These are phyloP conservation scores for Talaromyces piceae DNA, from an alignment of 2,329 filamentous ascomycete genomes.

Conservation along the genomic window DNA sequence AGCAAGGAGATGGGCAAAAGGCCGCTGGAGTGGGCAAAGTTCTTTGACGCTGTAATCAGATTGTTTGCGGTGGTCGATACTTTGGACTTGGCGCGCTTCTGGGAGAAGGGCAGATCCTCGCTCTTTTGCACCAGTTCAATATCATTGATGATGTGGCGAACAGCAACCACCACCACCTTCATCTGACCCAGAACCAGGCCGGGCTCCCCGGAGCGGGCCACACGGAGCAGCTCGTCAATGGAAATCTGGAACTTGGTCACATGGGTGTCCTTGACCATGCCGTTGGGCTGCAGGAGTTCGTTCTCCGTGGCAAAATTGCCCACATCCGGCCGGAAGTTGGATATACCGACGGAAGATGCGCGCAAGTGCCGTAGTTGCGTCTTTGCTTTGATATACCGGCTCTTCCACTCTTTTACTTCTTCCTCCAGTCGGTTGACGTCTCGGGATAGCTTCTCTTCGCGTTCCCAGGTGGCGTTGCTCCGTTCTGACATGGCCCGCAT, in stretches of 20 bases:
- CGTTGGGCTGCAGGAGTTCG: slow-evolving; percentile 63
- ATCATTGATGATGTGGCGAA: slow-evolving; percentile 78
- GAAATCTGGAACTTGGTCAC: slow-evolving; percentile 92
- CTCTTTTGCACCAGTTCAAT: slow-evolving; percentile 54
- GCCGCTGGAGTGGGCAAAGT: slow-evolving; percentile 73
- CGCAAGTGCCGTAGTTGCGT: slow-evolving; percentile 77
- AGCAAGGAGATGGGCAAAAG: slow-evolving; percentile 88
- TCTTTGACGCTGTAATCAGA: slow-evolving; percentile 88
- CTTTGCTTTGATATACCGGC: slow-evolving; percentile 79
- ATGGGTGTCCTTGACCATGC: slow-evolving; percentile 81
- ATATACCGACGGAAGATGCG: slow-evolving; percentile 68
- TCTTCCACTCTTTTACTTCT: slow-evolving; percentile 84
- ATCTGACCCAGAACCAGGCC: slow-evolving; percentile 73
- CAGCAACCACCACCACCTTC: slow-evolving; percentile 74
- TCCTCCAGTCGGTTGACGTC: slow-evolving; percentile 70
- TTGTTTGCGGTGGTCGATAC: slow-evolving; percentile 94
- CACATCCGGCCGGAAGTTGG: slow-evolving; percentile 37
- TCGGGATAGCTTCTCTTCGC: slow-evolving; percentile 68
- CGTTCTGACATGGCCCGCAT: slow-evolving; percentile 82
- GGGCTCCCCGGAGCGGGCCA: slow-evolving; percentile 65
- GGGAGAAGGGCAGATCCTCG: slow-evolving; percentile 51
- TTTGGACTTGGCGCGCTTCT: slow-evolving; percentile 65
- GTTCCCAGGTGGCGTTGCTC: slow-evolving; percentile 69
- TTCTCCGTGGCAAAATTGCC: slow-evolving; percentile 57
- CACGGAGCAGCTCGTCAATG: slow-evolving; percentile 80